Evolutionary conservation across 768 basidiomycete genomes (phyloP).

Genomic region (Tylopilus subfusipes): DNA sequence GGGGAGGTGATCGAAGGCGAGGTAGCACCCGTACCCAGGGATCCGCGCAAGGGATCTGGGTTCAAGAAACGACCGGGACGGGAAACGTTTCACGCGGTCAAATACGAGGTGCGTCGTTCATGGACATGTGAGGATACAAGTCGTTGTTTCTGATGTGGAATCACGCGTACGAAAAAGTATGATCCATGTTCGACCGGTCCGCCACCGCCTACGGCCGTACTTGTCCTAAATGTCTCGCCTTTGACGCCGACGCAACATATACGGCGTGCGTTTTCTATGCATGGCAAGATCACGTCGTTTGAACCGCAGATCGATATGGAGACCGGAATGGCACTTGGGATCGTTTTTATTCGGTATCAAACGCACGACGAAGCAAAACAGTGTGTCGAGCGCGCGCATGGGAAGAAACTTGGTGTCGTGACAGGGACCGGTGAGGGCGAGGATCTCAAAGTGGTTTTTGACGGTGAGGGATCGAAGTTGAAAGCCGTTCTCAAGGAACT

Average conservation of each 20-base stretch:
- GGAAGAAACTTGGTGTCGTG: conserved; percentile 53
- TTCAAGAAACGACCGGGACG: conserved; percentile 33
- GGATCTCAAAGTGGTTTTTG: conserved; percentile 73
- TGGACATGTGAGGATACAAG: not conserved
- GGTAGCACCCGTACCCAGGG: conserved; percentile 39
- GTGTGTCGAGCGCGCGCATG: conserved; percentile 66
- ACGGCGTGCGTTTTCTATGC: conserved; percentile 56
- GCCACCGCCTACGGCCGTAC: conserved; percentile 70
- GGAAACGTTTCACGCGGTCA: conserved; percentile 42
- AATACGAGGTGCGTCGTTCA: conserved; percentile 52
- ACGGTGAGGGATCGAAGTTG: conserved; percentile 65
- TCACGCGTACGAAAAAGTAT: conserved; percentile 48
- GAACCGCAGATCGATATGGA: conserved; percentile 76
- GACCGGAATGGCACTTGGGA: conserved; percentile 80
- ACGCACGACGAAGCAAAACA: conserved; percentile 63
- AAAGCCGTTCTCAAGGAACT: conserved; percentile 65
- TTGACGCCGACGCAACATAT: conserved; percentile 66
- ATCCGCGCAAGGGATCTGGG: conserved; percentile 52
- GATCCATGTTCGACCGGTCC: conserved; percentile 69
- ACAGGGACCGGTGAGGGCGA: conserved; percentile 45
- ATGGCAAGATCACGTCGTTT: conserved; percentile 63
- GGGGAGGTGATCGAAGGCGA: conserved; percentile 52
- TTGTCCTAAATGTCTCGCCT: conserved; percentile 68
- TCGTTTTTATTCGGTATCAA: conserved; percentile 68
- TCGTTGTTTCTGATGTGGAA: conserved; percentile 1